Base-by-base conservation (phyloP, 345 rosid species). In the Eucalyptus curtisii region DNA sequence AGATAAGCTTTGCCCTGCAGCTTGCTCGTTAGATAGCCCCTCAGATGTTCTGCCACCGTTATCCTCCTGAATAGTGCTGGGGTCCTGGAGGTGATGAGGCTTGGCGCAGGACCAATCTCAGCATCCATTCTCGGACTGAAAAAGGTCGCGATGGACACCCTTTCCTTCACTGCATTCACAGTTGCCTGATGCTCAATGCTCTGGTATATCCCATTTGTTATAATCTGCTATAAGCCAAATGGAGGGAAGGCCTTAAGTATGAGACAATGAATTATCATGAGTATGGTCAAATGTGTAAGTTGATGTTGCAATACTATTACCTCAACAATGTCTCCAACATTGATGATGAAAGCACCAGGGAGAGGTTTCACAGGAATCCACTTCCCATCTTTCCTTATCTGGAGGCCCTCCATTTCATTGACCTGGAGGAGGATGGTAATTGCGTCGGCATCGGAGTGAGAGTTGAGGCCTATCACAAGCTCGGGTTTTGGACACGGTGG, bases 111-210 rank as follows among this genome's bases (percentile, higher is more conserved):
- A 31, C 89, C 87, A 1, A 87, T 50, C n/a, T 89, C 87, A 25
- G 42, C 87, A 30, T 87, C 89, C 87, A 89, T 37, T 79, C 82
- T 87, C 2, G 86, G 87, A 76, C 86, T 87, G 52, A 55, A 57
- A 50, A 89, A 82, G 22, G 89, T 48, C 0, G 50, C 89, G 3
- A 87, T 89, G 40, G 87, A 89, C 30, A 89, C 87, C 71, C 90
- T 90, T 87, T 86, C 92, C 55, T 87, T 86, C 14, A 8, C 52
- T 10, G 87, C 88, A 85, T 91, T 89, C 11, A 90, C 89, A 2
- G 19, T 87, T 30, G 88, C 90, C 30, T 89, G 89, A 86, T 91
- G 92, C 81, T 88, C 87, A 4, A 91, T 86, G 50, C 90, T 91
- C 7, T 8, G 86, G 87, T 91, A 91, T 9, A 57, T 86, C 61